Base-by-base conservation (phyloP, 2,329 filamentous ascomycete species). In the Sarocladium oryzae region DNA sequence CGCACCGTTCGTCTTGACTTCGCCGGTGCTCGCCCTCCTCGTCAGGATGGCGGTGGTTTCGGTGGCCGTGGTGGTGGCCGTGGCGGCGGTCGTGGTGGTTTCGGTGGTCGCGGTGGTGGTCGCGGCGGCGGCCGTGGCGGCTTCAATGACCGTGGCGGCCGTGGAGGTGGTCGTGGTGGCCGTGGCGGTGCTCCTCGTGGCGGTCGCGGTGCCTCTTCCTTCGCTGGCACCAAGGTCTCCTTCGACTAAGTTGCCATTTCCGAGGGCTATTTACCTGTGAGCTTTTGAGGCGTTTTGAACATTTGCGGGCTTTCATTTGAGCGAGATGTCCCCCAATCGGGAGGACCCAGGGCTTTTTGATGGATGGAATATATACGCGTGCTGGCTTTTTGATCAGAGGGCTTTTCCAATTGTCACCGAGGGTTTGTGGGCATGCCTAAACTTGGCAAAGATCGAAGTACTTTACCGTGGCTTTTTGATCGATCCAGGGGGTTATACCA, bases 1-100 rank as follows among this genome's bases (percentile, higher is more conserved):
- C 89, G 91, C 61, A 69, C 80, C 50, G 76, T 96, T 59, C 88
- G 91, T 61, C 83, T 96, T 51, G 91, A 96, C 78, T 96, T 78
- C 69, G 86, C 87, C 58, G 74, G 79, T 56, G 81, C 85, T 60
- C 84, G 86, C 58, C 76, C 77, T 59, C 77, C 77, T 58, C 78
- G 79, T 68, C 77, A 80, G 50, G 77, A 77, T 57, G 71, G 67
- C 54, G 64, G 66, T 56, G 68, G 70, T 55, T 66, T 68, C 55
- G 71, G 78, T 55, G 76, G 81, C 55, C 70, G 78, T 52, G 69
- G 77, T 54, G 73, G 78, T 54, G 70, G 73, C 58, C 71, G 79
- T 55, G 72, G 78, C 45, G 71, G 78, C 52, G 62, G 70, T 54
- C 61, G 67, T 18, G 66, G 76, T 55, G 73, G 79, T 53, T 70